phyloP scores from a whole-genome alignment of 352 stramenopile species.

The Globisporangium mamillatum region DNA sequence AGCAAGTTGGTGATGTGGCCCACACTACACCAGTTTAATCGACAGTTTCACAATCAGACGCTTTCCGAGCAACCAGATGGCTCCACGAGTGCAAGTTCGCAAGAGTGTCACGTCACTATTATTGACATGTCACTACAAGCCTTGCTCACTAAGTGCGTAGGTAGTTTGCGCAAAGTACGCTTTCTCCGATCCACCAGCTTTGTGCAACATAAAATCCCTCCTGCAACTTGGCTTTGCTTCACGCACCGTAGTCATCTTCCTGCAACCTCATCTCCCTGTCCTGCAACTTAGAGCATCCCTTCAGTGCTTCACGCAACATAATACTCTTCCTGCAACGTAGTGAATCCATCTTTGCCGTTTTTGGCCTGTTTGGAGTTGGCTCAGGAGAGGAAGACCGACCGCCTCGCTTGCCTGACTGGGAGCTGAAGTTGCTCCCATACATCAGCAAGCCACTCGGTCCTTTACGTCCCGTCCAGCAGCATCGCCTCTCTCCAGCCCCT shows the following conservation, averaged over 20 bases:
- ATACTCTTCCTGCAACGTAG: neutral
- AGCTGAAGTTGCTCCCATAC: neutral
- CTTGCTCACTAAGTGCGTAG: neutral
- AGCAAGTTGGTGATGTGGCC: neutral
- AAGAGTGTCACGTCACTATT: too few species aligned
- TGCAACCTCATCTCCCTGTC: neutral
- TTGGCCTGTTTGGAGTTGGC: neutral
- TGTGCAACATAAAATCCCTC: neutral
- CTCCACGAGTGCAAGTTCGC: neutral
- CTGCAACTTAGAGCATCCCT: neutral
- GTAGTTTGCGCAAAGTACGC: neutral
- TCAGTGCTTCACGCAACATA: neutral
- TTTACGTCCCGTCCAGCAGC: neutral
- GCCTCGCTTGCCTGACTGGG: neutral
- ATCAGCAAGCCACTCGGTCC: neutral
- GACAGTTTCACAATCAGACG: neutral
- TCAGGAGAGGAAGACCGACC: neutral
- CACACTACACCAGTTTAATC: neutral
- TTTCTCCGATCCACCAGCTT: constrained; percentile 1
- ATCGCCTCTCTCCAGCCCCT: neutral
- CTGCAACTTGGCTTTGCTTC: neutral
- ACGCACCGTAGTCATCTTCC: neutral
- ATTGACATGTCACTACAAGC: neutral
- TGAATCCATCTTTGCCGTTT: neutral
- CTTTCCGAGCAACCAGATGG: neutral